Conservation (phyloP, 164 flowering plant species). For the Dillenia turbinata region DNA sequence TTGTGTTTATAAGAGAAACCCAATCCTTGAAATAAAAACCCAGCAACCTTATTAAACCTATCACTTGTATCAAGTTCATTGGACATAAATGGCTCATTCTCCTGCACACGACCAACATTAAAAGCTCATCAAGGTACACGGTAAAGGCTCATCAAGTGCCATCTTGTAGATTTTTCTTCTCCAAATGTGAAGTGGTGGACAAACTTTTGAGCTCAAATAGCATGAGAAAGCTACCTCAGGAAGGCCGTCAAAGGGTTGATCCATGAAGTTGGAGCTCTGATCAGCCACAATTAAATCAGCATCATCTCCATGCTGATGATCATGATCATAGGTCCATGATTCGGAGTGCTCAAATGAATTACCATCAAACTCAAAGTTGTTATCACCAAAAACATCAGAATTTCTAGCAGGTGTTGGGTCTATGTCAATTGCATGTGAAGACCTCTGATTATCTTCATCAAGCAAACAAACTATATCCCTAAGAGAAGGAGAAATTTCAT, state of each 20-base stretch:
- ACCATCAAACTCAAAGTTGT: constrained; percentile 18
- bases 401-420: constrained; percentile 24
- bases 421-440: constrained; percentile 28
- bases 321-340: constrained; percentile 44
- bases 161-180: no score
- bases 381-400: constrained; percentile 15
- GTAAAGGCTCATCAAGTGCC: no score
- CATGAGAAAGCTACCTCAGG: constrained; percentile 40
- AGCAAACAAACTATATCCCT: constrained; percentile 51
- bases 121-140: no score
- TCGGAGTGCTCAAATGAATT: constrained; percentile 38
- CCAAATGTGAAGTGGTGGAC: no score
- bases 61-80: constrained; percentile 47
- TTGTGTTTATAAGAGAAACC: constrained; percentile 68
- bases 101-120: constrained; percentile 35
- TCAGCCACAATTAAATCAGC: constrained; percentile 28
- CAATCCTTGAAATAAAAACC: constrained; percentile 48
- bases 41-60: constrained; percentile 52
- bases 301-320: constrained; percentile 29
- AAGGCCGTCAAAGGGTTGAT: constrained; percentile 35
- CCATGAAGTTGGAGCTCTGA: constrained; percentile 30
- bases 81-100: constrained; percentile 24
- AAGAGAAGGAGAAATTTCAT: constrained; percentile 83
- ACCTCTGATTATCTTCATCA: constrained; percentile 65
- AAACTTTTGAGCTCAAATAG: neutral